Percentiles rank a stretch among this genome's conserved stretches.
phyloP scores from a whole-genome alignment of 2,329 filamentous ascomycete species.

The Talaromyces sp. region DNA sequence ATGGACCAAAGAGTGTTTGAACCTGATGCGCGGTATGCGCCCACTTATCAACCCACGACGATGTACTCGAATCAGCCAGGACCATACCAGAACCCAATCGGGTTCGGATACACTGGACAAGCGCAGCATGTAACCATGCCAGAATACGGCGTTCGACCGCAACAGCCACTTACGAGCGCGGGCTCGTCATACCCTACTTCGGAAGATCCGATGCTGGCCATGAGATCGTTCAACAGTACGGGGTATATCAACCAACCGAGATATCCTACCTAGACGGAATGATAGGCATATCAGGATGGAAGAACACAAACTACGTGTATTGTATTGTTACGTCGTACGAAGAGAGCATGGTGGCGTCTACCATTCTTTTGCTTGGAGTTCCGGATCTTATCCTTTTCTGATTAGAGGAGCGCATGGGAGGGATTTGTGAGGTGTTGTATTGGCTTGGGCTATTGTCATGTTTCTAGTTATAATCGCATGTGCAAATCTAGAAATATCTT shows the following conservation, averaged over 20 bases:
- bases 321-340: conserved; percentile 14
- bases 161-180: conserved; percentile 19
- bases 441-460: neutral
- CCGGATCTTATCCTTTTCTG: conserved; percentile 5
- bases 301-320: neutral
- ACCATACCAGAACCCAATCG: conserved; percentile 34
- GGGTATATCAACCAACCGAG: conserved; percentile 21
- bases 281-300: neutral
- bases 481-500: neutral
- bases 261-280: conserved; percentile 19
- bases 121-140: conserved; percentile 27
- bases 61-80: conserved; percentile 18
- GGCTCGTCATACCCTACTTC: conserved; percentile 22
- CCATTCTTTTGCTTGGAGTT: conserved; percentile 13
- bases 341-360: conserved; percentile 12
- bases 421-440: neutral
- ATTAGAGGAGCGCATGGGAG: conserved; percentile 8
- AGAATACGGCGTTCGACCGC: conserved; percentile 36
- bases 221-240: conserved; percentile 21
- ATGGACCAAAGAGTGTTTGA: conserved; percentile 38
- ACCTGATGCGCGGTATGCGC: conserved; percentile 34
- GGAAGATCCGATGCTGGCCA: conserved; percentile 22
- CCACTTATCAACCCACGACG: conserved; percentile 33
- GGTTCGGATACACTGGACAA: conserved; percentile 36
- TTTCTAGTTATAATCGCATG: conserved; percentile 8